Conservation (phyloP, 75 land plant species). For the Cupressus sempervirens region DNA sequence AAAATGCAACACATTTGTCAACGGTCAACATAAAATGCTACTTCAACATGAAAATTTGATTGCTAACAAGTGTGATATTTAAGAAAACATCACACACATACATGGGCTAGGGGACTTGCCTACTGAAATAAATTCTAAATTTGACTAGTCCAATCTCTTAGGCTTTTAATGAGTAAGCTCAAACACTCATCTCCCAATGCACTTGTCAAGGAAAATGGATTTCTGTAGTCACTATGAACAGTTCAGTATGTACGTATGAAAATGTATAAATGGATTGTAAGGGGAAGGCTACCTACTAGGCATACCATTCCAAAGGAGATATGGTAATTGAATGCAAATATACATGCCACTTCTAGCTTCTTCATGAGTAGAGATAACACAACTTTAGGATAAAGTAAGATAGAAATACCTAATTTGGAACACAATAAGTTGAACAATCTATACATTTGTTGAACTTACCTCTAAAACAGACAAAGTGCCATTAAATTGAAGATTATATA, state of each 20-base stretch:
- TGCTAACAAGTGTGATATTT: not conserved
- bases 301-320: slow-evolving; percentile 62
- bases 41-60: too few relatives aligned
- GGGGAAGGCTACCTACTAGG: not conserved
- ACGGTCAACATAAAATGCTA: too few relatives aligned
- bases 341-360: slow-evolving; percentile 58
- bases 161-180: slow-evolving; percentile 50
- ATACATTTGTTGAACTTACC: too few relatives aligned
- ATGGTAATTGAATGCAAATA: slow-evolving; percentile 46
- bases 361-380: slow-evolving; percentile 16
- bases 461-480: too few relatives aligned
- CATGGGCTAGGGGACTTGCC: slow-evolving; percentile 11
- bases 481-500: too few relatives aligned
- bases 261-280: not conserved
- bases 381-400: slow-evolving; percentile 25
- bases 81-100: not conserved
- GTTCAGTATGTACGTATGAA: not conserved
- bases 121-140: slow-evolving; percentile 37
- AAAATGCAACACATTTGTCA: not conserved
- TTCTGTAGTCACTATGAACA: slow-evolving; percentile 25
- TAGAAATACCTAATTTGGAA: too few relatives aligned
- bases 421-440: too few relatives aligned
- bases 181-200: slow-evolving; percentile 49
- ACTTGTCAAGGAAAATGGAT: slow-evolving; percentile 60
- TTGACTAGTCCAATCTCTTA: slow-evolving; percentile 56